phyloP scores from a whole-genome alignment of 768 basidiomycete genomes.

The Tricholomella constricta region DNA sequence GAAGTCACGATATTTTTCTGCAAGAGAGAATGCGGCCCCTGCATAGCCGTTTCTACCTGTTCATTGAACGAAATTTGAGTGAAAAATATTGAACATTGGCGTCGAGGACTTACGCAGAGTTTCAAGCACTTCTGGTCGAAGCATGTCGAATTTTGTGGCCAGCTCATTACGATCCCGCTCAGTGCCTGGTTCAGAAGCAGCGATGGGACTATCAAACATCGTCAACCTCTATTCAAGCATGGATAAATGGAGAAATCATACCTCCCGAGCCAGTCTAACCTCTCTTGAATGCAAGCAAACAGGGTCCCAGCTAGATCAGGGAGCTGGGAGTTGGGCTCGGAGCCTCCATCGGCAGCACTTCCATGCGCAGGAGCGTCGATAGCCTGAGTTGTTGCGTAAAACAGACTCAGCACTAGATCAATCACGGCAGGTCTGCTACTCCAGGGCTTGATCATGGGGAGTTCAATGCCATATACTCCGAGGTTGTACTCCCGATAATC shows the following conservation, averaged over 20 bases:
- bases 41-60: constrained; percentile 69
- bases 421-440: constrained; percentile 71
- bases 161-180: constrained; percentile 62
- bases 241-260: constrained; percentile 19
- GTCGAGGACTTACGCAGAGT: constrained; percentile 66
- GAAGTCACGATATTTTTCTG: constrained; percentile 88
- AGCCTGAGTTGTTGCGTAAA: constrained; percentile 59
- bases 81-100: not conserved
- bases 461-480: constrained; percentile 75
- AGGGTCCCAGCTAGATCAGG: constrained; percentile 64
- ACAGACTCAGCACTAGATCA: constrained; percentile 70
- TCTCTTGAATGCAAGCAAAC: constrained; percentile 69
- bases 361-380: constrained; percentile 40
- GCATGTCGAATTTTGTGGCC: constrained; percentile 63
- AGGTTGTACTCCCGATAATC: constrained; percentile 75
- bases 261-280: constrained; percentile 70
- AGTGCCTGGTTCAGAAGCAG: constrained; percentile 47
- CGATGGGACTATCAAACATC: constrained; percentile 40
- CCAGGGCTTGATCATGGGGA: constrained; percentile 79
- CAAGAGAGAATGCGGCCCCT: constrained; percentile 75
- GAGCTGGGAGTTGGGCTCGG: constrained; percentile 54
- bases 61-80: constrained; percentile 1
- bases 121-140: constrained; percentile 78
- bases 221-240: constrained; percentile 1
- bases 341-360: constrained; percentile 22